Evolutionary conservation across 1,139 yeast genomes (phyloP).

Genomic region (Pichia sp.): DNA sequence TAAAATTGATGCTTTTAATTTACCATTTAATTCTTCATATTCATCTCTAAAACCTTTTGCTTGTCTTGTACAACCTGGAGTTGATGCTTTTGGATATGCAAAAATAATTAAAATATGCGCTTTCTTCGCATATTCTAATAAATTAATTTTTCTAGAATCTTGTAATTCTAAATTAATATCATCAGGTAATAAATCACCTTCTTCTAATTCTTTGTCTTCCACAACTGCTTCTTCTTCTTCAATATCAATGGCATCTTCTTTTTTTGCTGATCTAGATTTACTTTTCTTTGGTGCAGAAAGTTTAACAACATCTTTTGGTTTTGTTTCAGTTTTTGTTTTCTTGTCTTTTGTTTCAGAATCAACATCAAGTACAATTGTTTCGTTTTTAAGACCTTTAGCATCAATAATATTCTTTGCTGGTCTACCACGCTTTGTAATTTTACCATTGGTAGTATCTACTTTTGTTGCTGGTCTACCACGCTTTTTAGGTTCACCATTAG

Average conservation of each 20-base stretch:
- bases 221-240: constrained; percentile 8
- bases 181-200: constrained; percentile 70
- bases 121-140: constrained; percentile 42
- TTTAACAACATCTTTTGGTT: not conserved
- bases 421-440: too few species aligned
- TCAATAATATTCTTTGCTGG: too few species aligned
- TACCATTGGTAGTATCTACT: too few species aligned
- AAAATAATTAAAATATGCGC: constrained; percentile 56
- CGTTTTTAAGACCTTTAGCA: too few species aligned
- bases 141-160: constrained; percentile 52
- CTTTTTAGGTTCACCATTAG: not conserved
- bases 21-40: constrained; percentile 41
- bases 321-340: not conserved
- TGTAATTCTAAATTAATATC: constrained; percentile 55
- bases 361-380: too few species aligned
- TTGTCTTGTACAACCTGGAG: constrained; percentile 95
- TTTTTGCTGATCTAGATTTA: constrained; percentile 9
- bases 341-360: constrained; percentile 3
- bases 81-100: constrained; percentile 87
- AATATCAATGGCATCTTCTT: constrained; percentile 6
- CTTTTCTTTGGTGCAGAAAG: not conserved
- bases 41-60: constrained; percentile 81
- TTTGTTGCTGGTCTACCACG: not conserved
- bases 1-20: constrained; percentile 47
- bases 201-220: constrained; percentile 32